Evolutionary conservation across 2,329 filamentous ascomycete genomes (phyloP).

Genomic region (Pseudogymnoascus sp.): DNA sequence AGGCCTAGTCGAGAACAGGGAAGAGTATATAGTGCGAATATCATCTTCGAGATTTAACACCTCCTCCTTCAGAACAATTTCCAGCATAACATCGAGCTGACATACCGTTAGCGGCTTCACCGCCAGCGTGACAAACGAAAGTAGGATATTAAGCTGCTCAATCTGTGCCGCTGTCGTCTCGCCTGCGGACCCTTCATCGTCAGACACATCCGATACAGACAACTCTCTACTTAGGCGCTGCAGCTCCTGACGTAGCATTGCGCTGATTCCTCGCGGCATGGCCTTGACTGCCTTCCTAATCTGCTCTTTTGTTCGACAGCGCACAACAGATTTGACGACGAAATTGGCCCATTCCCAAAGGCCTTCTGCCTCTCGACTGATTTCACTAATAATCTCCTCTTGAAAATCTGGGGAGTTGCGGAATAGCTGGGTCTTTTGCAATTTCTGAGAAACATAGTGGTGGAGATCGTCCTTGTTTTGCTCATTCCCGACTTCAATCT

Average conservation of each 20-base stretch:
- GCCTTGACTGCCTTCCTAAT: not conserved
- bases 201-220: not conserved
- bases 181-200: not conserved
- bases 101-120: not conserved
- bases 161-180: not conserved
- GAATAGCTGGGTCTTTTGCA: not conserved
- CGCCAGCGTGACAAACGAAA: not conserved
- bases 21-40: not conserved
- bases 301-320: not conserved
- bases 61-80: not conserved
- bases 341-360: constrained; percentile 7
- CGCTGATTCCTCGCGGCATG: not conserved
- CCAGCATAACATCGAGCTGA: not conserved
- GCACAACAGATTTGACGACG: not conserved
- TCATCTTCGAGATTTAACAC: not conserved
- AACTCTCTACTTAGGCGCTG: not conserved
- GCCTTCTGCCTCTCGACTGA: not conserved
- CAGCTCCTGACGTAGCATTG: not conserved
- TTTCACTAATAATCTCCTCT: not conserved
- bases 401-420: constrained; percentile 1
- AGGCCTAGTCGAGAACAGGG: not conserved
- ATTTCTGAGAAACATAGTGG: constrained; percentile 1
- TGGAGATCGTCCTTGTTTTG: constrained; percentile 3
- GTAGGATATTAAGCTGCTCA: not conserved
- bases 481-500: not conserved